Percentiles rank a stretch among this genome's conserved stretches.
phyloP scores from a whole-genome alignment of 2,329 filamentous ascomycete genomes.

The Pseudocercospora eumusae region DNA sequence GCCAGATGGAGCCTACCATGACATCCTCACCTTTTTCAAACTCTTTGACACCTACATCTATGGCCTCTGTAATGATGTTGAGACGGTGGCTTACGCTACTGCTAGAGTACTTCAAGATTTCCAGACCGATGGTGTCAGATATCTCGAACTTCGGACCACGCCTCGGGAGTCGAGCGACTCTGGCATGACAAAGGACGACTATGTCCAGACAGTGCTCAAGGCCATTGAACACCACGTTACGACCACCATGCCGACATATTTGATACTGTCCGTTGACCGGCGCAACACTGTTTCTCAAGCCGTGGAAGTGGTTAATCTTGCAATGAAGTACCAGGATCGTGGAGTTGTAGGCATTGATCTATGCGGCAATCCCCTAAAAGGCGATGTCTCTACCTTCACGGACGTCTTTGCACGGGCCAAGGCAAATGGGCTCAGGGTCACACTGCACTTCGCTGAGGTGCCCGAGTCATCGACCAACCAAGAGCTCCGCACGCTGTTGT shows the following conservation, averaged over 20 bases:
- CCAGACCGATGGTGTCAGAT: conserved; percentile 68
- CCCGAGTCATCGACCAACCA: conserved; percentile 56
- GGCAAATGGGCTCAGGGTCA: conserved; percentile 60
- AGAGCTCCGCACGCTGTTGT: conserved; percentile 66
- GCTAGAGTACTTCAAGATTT: conserved; percentile 67
- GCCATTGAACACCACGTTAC: conserved; percentile 58
- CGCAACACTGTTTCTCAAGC: conserved; percentile 62
- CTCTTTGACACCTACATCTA: conserved; percentile 81
- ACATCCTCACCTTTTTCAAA: conserved; percentile 66
- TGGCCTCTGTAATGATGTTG: conserved; percentile 65
- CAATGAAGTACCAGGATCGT: conserved; percentile 53
- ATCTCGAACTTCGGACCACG: conserved; percentile 79
- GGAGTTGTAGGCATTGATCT: conserved; percentile 72
- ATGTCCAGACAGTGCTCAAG: conserved; percentile 66
- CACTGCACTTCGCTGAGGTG: conserved; percentile 77
- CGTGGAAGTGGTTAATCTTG: conserved; percentile 64
- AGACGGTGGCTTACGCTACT: conserved; percentile 60
- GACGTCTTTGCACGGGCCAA: conserved; percentile 61
- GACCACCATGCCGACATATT: conserved; percentile 40
- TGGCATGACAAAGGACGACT: conserved; percentile 61
- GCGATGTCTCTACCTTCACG: conserved; percentile 62
- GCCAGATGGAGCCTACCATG: conserved; percentile 49
- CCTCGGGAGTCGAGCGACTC: conserved; percentile 63
- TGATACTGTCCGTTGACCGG: conserved; percentile 76
- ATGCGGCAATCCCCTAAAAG: conserved; percentile 71